A percentile compares a stretch with the other conserved stretches of the same genome.
Conservation (phyloP, 805 yeast species). For the Starmerella scarabaei region DNA sequence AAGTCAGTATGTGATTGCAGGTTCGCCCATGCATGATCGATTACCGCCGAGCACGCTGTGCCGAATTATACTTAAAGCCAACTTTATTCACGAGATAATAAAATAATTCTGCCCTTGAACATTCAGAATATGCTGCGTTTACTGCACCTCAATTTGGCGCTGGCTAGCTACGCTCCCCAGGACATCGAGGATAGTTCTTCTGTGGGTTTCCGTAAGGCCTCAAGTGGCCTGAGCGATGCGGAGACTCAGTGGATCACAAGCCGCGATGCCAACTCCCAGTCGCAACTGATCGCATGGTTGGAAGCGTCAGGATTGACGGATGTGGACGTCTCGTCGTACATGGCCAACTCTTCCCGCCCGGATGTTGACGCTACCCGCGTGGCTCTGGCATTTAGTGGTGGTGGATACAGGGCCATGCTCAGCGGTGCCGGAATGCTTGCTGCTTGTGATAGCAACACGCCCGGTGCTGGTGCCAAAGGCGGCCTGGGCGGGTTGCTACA, state of each 20-base stretch:
- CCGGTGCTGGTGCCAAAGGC: constrained; percentile 30
- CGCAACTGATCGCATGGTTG: constrained; percentile 33
- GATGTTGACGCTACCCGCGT: constrained; percentile 31
- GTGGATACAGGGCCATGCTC: constrained; percentile 84
- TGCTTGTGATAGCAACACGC: constrained; percentile 65
- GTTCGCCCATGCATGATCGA: too few species aligned
- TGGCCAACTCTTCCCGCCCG: constrained; percentile 5
- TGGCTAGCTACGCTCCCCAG: constrained; percentile 8
- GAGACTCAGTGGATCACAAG: constrained; percentile 24
- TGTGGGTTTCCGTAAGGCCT: constrained; percentile 1
- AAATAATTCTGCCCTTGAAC: too few species aligned
- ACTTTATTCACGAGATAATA: too few species aligned
- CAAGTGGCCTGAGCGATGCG: constrained; percentile 1
- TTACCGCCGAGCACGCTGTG: too few species aligned
- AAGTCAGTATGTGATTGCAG: too few species aligned
- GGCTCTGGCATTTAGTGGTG: constrained; percentile 60
- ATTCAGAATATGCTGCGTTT: too few species aligned
- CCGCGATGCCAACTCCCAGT: constrained; percentile 25
- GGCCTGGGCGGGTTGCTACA: constrained; percentile 68
- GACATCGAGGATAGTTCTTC: constrained; percentile 3
- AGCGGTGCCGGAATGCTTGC: constrained; percentile 73
- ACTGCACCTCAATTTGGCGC: too few species aligned
- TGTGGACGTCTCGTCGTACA: constrained; percentile 32
- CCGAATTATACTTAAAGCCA: too few species aligned
- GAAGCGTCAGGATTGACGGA: constrained; percentile 35